Base-by-base conservation (phyloP, 2,329 filamentous ascomycete genomes). In the Allantophomopsis cytisporea region DNA sequence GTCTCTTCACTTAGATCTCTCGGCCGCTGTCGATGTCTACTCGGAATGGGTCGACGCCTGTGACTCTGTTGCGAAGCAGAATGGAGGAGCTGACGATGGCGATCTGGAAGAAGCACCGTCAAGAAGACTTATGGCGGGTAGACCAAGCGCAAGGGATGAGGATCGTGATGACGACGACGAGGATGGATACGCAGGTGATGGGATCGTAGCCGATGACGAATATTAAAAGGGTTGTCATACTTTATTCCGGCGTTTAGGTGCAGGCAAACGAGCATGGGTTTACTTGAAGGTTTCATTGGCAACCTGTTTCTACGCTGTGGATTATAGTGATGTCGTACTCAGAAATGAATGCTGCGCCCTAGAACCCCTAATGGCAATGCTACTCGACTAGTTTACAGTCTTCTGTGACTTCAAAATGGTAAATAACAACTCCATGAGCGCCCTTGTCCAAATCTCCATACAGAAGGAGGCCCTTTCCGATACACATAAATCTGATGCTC, bases 11-110 rank as follows among this genome's bases (percentile, higher is more conserved):
- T 28, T 8, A 94, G 86, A 93, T 59, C 76, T 96, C 18, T 93
- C 85, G 18, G 84, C 83, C 12, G 76, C 86, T 1, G 87, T 98
- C 36, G 91, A 98, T 57, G 89, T 98, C 7, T 98, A 98, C 56
- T 84, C 85, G 28, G 91, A 96, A 60, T 98, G 91, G 91, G 85
- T 98, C 46, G 91, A 98, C 62, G 91, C 91, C n/a, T 83, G 80
- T 56, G 80, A 85, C 54, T 69, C 74, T 5, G 79, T 83, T 37
- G 78, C 78, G 13, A 79, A 82, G 53, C 68, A 77, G 43, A 65
- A 68, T 15, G 68, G 64, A 14, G 62, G 59, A 12, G 59, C 55
- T 16, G 53, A 50, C 14, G 54, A 52, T 34, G 47, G 42, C 13
- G 47, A 49, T 23, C 37, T 41, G 39, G 49, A 48, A 14, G 47